Conservation (phyloP, 176 grass and related monocot genomes). For the Hordeum marinum region DNA sequence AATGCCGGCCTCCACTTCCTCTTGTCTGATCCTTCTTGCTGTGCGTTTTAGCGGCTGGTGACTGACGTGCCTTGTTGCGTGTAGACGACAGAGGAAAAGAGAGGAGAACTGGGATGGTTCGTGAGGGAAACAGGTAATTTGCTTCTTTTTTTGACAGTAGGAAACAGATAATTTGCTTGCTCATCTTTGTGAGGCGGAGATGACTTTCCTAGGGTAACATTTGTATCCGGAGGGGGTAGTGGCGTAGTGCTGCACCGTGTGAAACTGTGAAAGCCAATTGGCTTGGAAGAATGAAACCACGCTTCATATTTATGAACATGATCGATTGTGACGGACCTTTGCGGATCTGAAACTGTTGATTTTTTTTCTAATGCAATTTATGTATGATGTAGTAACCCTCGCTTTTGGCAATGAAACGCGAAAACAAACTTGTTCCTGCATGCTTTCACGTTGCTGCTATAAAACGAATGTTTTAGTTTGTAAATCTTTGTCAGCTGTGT, state of each 20-base stretch:
- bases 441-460: background rate
- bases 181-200: too few relatives aligned
- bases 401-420: background rate
- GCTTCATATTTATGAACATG: background rate
- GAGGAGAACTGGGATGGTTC: slow-evolving; percentile 79
- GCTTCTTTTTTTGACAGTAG: too few relatives aligned
- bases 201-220: too few relatives aligned
- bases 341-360: background rate
- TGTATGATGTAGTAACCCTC: background rate
- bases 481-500: background rate
- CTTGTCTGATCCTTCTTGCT: background rate
- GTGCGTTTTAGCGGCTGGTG: background rate
- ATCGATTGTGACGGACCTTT: background rate
- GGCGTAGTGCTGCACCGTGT: too few relatives aligned
- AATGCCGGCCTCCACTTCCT: slow-evolving; percentile 3
- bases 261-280: background rate
- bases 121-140: slow-evolving; percentile 82
- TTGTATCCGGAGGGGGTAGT: too few relatives aligned
- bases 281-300: background rate
- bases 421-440: background rate
- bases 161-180: too few relatives aligned
- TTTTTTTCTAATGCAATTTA: background rate
- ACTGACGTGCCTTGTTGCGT: slow-evolving; percentile 6
- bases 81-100: slow-evolving; percentile 82
- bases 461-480: background rate